Evolutionary conservation across 2,329 filamentous ascomycete species (phyloP).

Genomic region (Cercospora citrullina): DNA sequence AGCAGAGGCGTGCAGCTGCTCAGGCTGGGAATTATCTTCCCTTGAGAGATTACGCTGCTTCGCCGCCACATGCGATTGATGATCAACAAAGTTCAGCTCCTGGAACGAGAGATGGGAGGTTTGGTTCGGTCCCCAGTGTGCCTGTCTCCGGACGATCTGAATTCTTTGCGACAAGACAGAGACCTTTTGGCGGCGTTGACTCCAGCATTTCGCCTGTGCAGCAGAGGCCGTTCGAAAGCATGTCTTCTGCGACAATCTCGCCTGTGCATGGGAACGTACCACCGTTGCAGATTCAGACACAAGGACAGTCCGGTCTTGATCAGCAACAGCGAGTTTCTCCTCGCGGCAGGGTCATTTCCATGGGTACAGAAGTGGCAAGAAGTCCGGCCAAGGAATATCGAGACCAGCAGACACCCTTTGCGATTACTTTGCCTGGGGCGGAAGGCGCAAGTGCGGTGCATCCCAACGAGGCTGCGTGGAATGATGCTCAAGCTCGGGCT

Average conservation of each 20-base stretch:
- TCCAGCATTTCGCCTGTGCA: slow-evolving; percentile 24
- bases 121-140: slow-evolving; percentile 7
- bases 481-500: not conserved
- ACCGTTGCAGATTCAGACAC: not conserved
- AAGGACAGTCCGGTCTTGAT: not conserved
- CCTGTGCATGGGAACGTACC: slow-evolving; percentile 17
- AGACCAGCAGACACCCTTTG: slow-evolving; percentile 36
- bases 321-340: not conserved
- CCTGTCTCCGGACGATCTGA: slow-evolving; percentile 20
- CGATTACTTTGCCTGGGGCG: slow-evolving; percentile 27
- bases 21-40: slow-evolving; percentile 8
- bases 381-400: slow-evolving; percentile 31
- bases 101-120: not conserved
- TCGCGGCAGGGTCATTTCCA: slow-evolving; percentile 19
- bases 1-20: not conserved
- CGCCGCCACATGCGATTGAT: not conserved
- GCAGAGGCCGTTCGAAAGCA: slow-evolving; percentile 19
- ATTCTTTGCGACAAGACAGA: slow-evolving; percentile 10
- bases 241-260: slow-evolving; percentile 14
- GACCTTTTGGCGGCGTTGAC: slow-evolving; percentile 17
- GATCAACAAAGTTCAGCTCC: not conserved
- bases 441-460: not conserved
- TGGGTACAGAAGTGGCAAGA: slow-evolving; percentile 28
- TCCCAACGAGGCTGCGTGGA: slow-evolving; percentile 1
- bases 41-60: slow-evolving; percentile 12